Evolutionary conservation across 768 basidiomycete genomes (phyloP).

Genomic region (Dioszegia hungarica): DNA sequence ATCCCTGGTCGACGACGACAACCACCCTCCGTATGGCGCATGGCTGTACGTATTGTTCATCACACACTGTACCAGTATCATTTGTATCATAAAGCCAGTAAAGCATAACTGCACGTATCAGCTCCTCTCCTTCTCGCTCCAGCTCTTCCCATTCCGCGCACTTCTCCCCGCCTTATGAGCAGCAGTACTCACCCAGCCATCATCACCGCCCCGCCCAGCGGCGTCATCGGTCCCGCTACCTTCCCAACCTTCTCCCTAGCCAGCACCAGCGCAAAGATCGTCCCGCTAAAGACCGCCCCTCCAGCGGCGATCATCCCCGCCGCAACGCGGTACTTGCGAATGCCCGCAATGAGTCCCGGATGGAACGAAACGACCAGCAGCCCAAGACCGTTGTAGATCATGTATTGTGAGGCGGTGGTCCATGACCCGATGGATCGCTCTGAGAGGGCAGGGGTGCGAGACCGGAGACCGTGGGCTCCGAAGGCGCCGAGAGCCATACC

Average conservation of each 20-base stretch:
- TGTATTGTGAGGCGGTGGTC: slow-evolving; percentile 40
- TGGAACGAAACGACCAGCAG: slow-evolving; percentile 42
- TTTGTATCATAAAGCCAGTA: slow-evolving; percentile 14
- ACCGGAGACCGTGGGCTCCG: slow-evolving; percentile 44
- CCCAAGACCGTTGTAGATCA: slow-evolving; percentile 48
- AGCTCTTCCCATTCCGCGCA: too few relatives aligned
- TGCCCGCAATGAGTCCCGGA: slow-evolving; percentile 16
- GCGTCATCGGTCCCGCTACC: slow-evolving; percentile 42
- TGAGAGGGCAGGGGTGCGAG: slow-evolving; percentile 28
- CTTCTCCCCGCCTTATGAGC: background rate
- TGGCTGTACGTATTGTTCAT: too few relatives aligned
- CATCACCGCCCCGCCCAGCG: slow-evolving; percentile 43
- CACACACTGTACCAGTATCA: too few relatives aligned
- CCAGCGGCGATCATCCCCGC: slow-evolving; percentile 36
- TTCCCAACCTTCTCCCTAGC: slow-evolving; percentile 35
- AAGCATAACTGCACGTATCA: slow-evolving; percentile 13
- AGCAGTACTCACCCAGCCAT: slow-evolving; percentile 42
- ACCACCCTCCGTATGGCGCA: too few relatives aligned
- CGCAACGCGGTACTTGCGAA: slow-evolving; percentile 21
- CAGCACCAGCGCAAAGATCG: slow-evolving; percentile 44
- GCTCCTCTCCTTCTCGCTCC: background rate
- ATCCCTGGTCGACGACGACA: too few relatives aligned
- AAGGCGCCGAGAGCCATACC: slow-evolving; percentile 44
- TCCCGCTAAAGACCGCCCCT: slow-evolving; percentile 35
- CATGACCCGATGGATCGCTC: slow-evolving; percentile 32